Base-by-base conservation (phyloP, 2,329 filamentous ascomycete genomes). In the Venturia effusa region DNA sequence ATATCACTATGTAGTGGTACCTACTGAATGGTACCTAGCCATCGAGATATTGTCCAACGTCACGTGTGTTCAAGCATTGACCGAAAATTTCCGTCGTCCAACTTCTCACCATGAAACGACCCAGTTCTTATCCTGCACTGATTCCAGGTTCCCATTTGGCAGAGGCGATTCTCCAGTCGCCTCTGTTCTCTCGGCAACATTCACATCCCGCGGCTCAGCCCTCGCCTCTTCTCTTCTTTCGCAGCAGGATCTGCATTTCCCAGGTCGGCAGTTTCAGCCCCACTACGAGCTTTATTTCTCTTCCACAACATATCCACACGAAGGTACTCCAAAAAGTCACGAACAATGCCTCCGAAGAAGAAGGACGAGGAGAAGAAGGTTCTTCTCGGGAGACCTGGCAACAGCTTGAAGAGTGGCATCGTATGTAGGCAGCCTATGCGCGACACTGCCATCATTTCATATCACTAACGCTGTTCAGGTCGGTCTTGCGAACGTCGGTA, bases 391-490 rank as follows among this genome's bases (percentile, higher is more conserved):
- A 85, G 94, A 76, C 94, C 94, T 69, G 94, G 94, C 74, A 99
- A 99, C 85, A 97, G 86, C 81, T 79, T 99, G 79, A 99, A 97
- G 86, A 97, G 91, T 82, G 95, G 94, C 81, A 99, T 99, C 80
- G 84, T 87, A 84, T 86, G 94, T 95, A 83, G 79, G 85, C 77
- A 75, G 71, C 76, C 75, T 73, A 66, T 66, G 66, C 68, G 61
- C 32, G 39, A 15, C 17, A 59, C 34, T 37, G 61, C 61, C 24
- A 37, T 37, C 34, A 6, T 24, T 17, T 32, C 43, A 24, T 24
- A 74, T 79, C 74, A 75, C 71, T 75, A 69, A 70, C 71, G 30
- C 54, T 4, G 66, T 71, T 73, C 76, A 96, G 92, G 92, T 99
- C 78, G 94, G 94, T 80, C 87, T 99, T 73, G 94, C 94, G 78